A percentile compares a stretch with the other conserved stretches of the same genome.
These are phyloP conservation scores for Guadua angustifolia DNA, from an alignment of 176 grass and related monocot genomes.

Conservation along the genomic window DNA sequence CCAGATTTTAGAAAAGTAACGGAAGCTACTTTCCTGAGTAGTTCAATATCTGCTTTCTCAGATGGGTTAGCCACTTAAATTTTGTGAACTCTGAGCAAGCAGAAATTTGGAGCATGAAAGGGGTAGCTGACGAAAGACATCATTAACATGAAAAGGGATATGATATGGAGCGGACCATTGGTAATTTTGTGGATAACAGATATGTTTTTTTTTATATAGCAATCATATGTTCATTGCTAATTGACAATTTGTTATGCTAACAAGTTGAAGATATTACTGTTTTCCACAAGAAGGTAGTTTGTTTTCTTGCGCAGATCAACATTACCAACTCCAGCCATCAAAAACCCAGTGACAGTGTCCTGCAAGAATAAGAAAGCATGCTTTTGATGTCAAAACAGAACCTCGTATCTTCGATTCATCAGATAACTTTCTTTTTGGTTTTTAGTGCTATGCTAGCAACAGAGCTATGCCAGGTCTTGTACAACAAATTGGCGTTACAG, in stretches of 20 bases:
- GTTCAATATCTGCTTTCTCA: neutral
- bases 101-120: neutral
- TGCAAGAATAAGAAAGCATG: slow-evolving; percentile 18
- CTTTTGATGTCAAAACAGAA: slow-evolving; percentile 6
- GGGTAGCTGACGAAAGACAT: neutral
- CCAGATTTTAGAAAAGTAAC: neutral
- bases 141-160: neutral
- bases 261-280: slow-evolving; percentile 39
- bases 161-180: neutral
- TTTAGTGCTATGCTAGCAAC: neutral
- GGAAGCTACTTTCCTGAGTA: neutral
- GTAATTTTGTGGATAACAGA: neutral
- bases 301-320: slow-evolving; percentile 58
- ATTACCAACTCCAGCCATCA: slow-evolving; percentile 60
- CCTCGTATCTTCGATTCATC: neutral
- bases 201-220: neutral
- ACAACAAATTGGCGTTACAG: neutral
- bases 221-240: neutral
- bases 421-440: neutral
- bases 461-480: neutral
- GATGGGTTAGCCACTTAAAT: neutral
- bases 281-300: slow-evolving; percentile 56
- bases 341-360: slow-evolving; percentile 56
- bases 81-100: neutral
- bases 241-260: neutral